phyloP scores from a whole-genome alignment of 2,329 filamentous ascomycete genomes.

The Aspergillus latus region DNA sequence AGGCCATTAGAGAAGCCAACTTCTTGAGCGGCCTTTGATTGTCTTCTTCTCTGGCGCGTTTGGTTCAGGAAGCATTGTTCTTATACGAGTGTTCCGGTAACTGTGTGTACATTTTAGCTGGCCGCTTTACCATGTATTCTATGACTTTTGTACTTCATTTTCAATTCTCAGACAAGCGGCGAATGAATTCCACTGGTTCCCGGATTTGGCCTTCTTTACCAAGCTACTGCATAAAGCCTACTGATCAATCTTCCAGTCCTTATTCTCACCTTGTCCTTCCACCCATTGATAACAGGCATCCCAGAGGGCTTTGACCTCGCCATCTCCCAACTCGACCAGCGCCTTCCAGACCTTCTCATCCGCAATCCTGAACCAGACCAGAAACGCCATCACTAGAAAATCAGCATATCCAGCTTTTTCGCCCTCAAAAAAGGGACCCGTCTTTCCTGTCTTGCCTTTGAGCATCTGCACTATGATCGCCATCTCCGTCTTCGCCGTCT shows the following conservation, averaged over 20 bases:
- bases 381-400: conserved; percentile 24
- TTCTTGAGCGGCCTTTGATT: conserved; percentile 49
- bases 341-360: conserved; percentile 25
- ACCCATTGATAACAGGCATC: conserved; percentile 34
- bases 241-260: conserved; percentile 31
- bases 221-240: neutral
- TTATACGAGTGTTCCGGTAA: conserved; percentile 8
- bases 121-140: conserved; percentile 33
- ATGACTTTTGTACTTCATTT: conserved; percentile 29
- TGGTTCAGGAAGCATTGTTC: conserved; percentile 6
- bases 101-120: conserved; percentile 20
- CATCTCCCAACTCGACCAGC: conserved; percentile 28
- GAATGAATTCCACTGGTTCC: conserved; percentile 6
- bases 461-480: conserved; percentile 27
- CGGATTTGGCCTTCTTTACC: neutral
- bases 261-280: conserved; percentile 35
- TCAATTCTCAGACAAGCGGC: conserved; percentile 18
- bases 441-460: conserved; percentile 30
- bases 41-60: neutral
- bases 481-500: conserved; percentile 23
- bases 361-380: conserved; percentile 30
- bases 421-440: conserved; percentile 37
- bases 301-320: conserved; percentile 30
- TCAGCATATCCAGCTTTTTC: conserved; percentile 34
- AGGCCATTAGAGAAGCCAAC: conserved; percentile 49